These are phyloP conservation scores for Blastobotrys americana DNA, from an alignment of 805 yeast genomes.

Conservation along the genomic window DNA sequence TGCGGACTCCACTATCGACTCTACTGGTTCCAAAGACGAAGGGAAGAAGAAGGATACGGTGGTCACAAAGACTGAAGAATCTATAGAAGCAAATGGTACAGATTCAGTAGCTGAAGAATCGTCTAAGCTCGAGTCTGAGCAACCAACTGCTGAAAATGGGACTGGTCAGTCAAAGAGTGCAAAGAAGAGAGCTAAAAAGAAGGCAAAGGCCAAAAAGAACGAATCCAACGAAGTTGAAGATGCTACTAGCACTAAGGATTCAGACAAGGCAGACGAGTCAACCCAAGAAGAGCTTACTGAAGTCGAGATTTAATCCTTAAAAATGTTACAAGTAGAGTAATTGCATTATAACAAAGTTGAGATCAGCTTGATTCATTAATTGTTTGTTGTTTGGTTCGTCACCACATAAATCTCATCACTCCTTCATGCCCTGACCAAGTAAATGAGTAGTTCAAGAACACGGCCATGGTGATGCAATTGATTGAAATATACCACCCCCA, in stretches of 20 bases:
- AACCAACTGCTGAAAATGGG: constrained; percentile 4
- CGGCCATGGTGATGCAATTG: constrained; percentile 43
- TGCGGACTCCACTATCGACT: constrained; percentile 1
- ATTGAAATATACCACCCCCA: constrained; percentile 53
- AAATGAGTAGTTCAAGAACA: constrained; percentile 60
- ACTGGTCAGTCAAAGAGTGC: constrained; percentile 4
- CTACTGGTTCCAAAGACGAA: constrained; percentile 5
- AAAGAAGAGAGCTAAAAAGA: constrained; percentile 12
- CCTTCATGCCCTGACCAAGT: constrained; percentile 51
- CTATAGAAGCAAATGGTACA: constrained; percentile 17
- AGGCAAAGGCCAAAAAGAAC: constrained; percentile 14
- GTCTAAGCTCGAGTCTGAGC: constrained; percentile 11
- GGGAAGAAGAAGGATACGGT: constrained; percentile 9
- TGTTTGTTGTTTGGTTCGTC: constrained; percentile 1
- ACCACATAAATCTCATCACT: constrained; percentile 87
- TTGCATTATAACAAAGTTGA: neutral
- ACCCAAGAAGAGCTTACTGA: constrained; percentile 18
- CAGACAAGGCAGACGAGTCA: constrained; percentile 16
- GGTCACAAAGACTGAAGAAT: constrained; percentile 4
- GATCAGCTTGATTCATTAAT: constrained; percentile 4
- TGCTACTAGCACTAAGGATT: constrained; percentile 8
- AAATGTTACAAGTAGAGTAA: neutral
- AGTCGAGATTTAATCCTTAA: constrained; percentile 18
- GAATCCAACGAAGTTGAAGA: constrained; percentile 12
- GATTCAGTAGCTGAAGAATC: constrained; percentile 10